phyloP scores from a whole-genome alignment of 106 monocot species.

The Gastrodia elata region DNA sequence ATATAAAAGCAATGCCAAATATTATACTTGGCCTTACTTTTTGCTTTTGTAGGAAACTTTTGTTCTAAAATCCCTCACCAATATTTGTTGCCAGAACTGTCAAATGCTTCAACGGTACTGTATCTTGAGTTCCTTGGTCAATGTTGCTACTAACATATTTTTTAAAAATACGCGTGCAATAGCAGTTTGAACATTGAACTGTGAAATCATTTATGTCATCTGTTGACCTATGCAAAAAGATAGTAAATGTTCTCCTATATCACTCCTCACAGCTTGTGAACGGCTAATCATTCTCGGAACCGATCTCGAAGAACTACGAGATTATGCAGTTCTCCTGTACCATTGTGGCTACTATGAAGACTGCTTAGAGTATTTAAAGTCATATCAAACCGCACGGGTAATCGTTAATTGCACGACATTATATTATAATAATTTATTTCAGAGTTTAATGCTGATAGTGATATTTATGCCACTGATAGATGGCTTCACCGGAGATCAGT shows the following conservation, averaged over 20 bases:
- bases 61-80: too few relatives aligned
- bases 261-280: slow-evolving; percentile 40
- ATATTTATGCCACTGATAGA: not conserved
- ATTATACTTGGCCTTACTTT: too few relatives aligned
- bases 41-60: too few relatives aligned
- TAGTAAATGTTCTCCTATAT: not conserved
- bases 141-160: not conserved
- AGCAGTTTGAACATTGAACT: not conserved
- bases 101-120: too few relatives aligned
- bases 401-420: not conserved
- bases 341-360: slow-evolving; percentile 62
- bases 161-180: not conserved
- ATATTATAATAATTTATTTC: not conserved
- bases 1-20: too few relatives aligned
- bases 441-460: not conserved
- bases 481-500: not conserved
- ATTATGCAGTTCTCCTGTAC: slow-evolving; percentile 57
- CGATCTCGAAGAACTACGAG: slow-evolving; percentile 36
- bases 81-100: too few relatives aligned
- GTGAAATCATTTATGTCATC: not conserved
- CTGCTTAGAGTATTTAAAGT: slow-evolving; percentile 35
- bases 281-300: slow-evolving; percentile 39
- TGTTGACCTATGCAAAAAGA: not conserved
- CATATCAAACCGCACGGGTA: slow-evolving; percentile 43
- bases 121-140: too few relatives aligned